Evolutionary conservation across 1,284 basidiomycete species (phyloP), one percentile per base, ranked within the genome.

Genomic region (Somion occarium): DNA sequence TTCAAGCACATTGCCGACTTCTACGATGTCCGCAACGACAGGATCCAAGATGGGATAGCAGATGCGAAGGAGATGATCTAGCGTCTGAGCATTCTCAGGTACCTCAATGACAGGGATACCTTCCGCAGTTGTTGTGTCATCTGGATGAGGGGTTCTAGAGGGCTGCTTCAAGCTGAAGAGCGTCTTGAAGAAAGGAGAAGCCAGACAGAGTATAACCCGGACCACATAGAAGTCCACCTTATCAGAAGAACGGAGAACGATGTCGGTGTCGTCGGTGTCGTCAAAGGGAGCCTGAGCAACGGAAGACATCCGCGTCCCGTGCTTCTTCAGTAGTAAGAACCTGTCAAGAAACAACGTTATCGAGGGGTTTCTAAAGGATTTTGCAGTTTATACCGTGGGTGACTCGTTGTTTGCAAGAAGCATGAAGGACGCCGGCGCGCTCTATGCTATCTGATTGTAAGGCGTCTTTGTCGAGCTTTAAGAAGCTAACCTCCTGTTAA

Each of bases 31-130:
- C 2, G 54, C 7, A 23, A 38, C 23, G 18, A 3, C 22, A n/a
- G 44, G 54, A 39, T 56, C 54, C n/a, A 49, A 5, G 19, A 51
- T 52, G 13, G 61, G 61, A 44, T 63, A 63, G 44, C 56, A 60
- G 15, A 59, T 48, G 7, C 60, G 60, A 4, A 63, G 52, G n/a
- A 63, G 51, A 38, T 22, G 23, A 12, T 61, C 57, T 1, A 63
- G 47, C 11, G 51, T 49, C 0, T 42, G 15, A 22, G 55, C 56
- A 13, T 51, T 34, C 38, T 63, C 60, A 4, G 53, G 5, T 12
- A 63, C 45, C 4, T 43, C 27, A 11, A 61, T 30, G 20, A 57
- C 38, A 5, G 41, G 49, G 3, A n/a, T 20, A 11, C 20, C 38
- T 9, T 49, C 39, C 20, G 19, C 18, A 23, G 39, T 18, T 49